Percentiles rank a stretch among this genome's conserved stretches.
Conservation (phyloP, 1,284 basidiomycete species). For the Cystobasidium slooffiae region DNA sequence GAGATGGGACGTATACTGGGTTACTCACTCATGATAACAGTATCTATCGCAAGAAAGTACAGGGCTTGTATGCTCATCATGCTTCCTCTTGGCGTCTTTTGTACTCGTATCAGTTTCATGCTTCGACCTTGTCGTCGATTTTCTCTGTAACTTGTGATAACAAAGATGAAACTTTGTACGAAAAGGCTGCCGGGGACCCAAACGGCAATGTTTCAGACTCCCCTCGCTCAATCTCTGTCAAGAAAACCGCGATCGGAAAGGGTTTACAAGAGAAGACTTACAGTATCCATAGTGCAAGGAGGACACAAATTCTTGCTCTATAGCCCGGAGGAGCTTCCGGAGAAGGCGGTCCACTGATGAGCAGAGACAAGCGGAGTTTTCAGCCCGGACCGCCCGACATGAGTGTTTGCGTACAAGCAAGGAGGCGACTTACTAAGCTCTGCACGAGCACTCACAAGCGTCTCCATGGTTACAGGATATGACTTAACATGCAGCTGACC, state of each 20-base stretch:
- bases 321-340: background rate
- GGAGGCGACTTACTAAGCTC: too few species aligned
- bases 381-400: too few species aligned
- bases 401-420: too few species aligned
- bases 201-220: too few species aligned
- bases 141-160: background rate
- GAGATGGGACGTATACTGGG: too few species aligned
- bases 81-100: background rate
- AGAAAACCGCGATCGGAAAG: too few species aligned
- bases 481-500: too few species aligned
- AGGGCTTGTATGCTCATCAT: constrained; percentile 2
- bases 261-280: too few species aligned
- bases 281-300: background rate
- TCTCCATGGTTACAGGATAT: too few species aligned
- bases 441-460: too few species aligned
- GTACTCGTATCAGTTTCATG: background rate
- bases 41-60: background rate
- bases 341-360: background rate
- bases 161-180: background rate
- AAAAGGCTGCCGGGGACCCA: background rate
- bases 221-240: too few species aligned
- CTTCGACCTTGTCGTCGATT: background rate
- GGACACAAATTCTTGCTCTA: background rate
- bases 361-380: too few species aligned
- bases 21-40: background rate